Base-by-base conservation (phyloP, 2,329 filamentous ascomycete genomes). In the Paecilomyces fulvus region DNA sequence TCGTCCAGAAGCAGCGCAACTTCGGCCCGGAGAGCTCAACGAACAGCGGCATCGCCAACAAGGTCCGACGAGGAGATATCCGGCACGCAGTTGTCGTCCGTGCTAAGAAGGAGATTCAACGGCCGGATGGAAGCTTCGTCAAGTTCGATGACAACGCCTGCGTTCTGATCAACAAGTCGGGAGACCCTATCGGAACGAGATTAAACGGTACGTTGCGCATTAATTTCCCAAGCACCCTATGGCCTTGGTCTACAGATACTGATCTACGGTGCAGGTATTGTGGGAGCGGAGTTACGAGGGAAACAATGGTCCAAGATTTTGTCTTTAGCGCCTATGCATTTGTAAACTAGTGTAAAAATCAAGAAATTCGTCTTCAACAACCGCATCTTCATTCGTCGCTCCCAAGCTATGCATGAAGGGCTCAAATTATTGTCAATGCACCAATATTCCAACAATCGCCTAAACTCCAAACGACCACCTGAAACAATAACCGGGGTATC, bases 271-370 rank as follows among this genome's bases (percentile, higher is more conserved):
- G 66, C 69, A 84, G 84, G 92, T 63, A 84, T 97, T 49, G 94
- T 99, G 49, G 94, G 91, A 58, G 82, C 86, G 30, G 94, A 99
- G 79, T 76, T 99, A 73, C 86, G 89, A 71, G 84, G 89, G 71
- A 94, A 89, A 81, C 88, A 95, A 77, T 99, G 94, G 94, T 95
- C 91, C 67, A 99, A 97, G 83, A 97, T 99, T 67, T 76, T 99
- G 70, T 95, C 90, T 65, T 83, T 99, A 81, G 94, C 94, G 55
- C 92, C 94, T 51, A 85, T 88, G 83, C 84, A 89, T 75, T 76
- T 89, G 71, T 89, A 82, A 74, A 60, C 65, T 70, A 71, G 60
- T 70, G 9, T n/a, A 55, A 43, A 52, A 31, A 33, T 25, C 12
- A 49, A 49, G 43, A 48, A 23, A 17, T 31, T 7, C 17, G 17